Base-by-base conservation (phyloP, 139 green algal genomes). In the Coccomyxa sp. region DNA sequence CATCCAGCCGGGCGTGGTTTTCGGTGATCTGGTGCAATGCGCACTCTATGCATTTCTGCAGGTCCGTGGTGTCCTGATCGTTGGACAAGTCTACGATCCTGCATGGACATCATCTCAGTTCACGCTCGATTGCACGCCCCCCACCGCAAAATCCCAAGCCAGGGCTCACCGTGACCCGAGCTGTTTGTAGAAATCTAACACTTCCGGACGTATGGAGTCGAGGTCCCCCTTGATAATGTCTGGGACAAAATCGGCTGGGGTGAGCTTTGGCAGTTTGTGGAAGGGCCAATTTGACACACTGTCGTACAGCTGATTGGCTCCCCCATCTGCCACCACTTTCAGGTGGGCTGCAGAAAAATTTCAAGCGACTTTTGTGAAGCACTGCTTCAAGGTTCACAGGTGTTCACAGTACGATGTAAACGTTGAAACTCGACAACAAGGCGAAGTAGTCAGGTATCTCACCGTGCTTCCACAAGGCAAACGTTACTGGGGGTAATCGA, bases 61-160 rank as follows among this genome's bases (percentile, higher is more conserved):
- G 84, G 87, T 99, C 96, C 10, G 94, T 99, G 57, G 85, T 94
- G 80, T 98, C 94, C 83, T 98, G 95, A 67, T 98, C 95, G 27
- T 87, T 45, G 1, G 91, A 93, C 68, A 94, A 79, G 81, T 98
- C 94, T 21, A 91, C 57, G 13, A 98, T 79, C 4, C 71, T 82
- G 85, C 91, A 94, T 45, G 3, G 38, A 51, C 38, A 7, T 51
- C 38, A 51, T 51, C 38, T 51, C 38, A 51, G 7, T 51, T 7
- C 38, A 3, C 38, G 38, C 38, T 7, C 38, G 38, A 51, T 3
- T 51, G 38, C 38, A 88, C 88, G 7, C 76, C 80, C 9, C 58
- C 74, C 60, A 91, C 86, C 1, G n/a, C 14, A 32, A 78, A 58
- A 4, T 38, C 28, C 74, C 17, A 78, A 27, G 74, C 30, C 28